Percentiles rank a stretch among this genome's conserved stretches.
phyloP scores from a whole-genome alignment of 2,329 filamentous ascomycete species.

The Cytospora chrysosperma region DNA sequence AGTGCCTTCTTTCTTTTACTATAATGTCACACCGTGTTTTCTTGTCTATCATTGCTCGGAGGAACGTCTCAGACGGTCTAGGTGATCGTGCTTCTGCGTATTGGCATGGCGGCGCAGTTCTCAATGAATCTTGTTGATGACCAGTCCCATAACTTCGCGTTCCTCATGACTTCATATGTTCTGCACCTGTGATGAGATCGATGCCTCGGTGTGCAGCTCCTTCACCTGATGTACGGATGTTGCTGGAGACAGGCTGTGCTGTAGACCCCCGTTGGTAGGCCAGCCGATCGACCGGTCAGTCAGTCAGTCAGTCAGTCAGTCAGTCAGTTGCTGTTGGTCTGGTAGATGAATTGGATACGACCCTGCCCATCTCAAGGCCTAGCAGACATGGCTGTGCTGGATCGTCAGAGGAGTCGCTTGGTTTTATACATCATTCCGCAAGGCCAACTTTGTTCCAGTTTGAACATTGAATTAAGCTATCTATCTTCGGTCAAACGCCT shows the following conservation, averaged over 20 bases:
- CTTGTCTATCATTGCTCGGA: neutral
- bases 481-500: neutral
- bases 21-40: neutral
- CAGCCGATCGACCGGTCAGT: too few species aligned
- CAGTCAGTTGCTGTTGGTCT: too few species aligned
- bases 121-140: neutral
- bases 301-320: too few species aligned
- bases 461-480: too few species aligned
- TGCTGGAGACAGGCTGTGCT: neutral
- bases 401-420: too few species aligned
- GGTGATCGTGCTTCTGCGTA: neutral
- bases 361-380: too few species aligned
- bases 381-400: too few species aligned
- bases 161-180: conserved; percentile 1
- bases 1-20: neutral
- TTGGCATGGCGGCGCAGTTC: conserved; percentile 1
- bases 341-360: too few species aligned
- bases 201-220: too few species aligned
- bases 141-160: neutral
- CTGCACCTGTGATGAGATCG: neutral
- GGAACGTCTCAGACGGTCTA: neutral
- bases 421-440: too few species aligned
- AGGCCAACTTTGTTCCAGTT: too few species aligned
- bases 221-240: neutral
- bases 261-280: too few species aligned